Evolutionary conservation across 805 yeast species (phyloP), one percentile per base, ranked within the genome.

Genomic region (Starmerella stellata): DNA sequence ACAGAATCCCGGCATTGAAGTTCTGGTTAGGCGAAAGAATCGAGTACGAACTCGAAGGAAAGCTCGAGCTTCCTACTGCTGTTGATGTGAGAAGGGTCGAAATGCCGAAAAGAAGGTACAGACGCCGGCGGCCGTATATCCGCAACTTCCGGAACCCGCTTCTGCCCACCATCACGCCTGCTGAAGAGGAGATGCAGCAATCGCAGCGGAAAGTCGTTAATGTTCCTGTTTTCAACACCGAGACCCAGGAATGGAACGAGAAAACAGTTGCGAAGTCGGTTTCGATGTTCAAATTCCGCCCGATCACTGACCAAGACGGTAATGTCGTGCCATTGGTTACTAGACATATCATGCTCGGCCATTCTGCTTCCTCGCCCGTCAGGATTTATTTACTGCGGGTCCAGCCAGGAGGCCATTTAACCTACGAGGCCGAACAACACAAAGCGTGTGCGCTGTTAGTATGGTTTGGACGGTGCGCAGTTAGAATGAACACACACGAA

Each of bases 21-120:
- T 39, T 27, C 20, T 47, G 50, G 48, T 34, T 34, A 5, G 48
- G 49, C 15, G 52, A 49, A 34, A 39, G 44, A 30, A 35, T 46
- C 9, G 44, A 38, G 34, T 49, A 49, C 37, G 37, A 35, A 20
- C 25, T 29, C 25, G 42, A 35, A 3, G 46, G 42, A n/a, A 25
- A 31, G 34, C 36, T 15, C 14, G 27, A 31, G 20, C 36, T 45
- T 16, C 24, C 39, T 17, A 48, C 50, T 3, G 52, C 50, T 18
- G 40, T 42, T 8, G 44, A 35, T 20, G 50, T 44, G 19, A 43
- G 42, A 30, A 37, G 36, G n/a, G 50, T 48, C 14, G 46, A 44
- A 15, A 41, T 41, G 19, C 44, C 41, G 13, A 34, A 20, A 24
- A 37, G 37, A 30, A n/a, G 29, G 9, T 37, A 38, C 34, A 37